These are phyloP conservation scores for Talaromyces sp. DNA, from an alignment of 2,329 filamentous ascomycete species.

Conservation along the genomic window DNA sequence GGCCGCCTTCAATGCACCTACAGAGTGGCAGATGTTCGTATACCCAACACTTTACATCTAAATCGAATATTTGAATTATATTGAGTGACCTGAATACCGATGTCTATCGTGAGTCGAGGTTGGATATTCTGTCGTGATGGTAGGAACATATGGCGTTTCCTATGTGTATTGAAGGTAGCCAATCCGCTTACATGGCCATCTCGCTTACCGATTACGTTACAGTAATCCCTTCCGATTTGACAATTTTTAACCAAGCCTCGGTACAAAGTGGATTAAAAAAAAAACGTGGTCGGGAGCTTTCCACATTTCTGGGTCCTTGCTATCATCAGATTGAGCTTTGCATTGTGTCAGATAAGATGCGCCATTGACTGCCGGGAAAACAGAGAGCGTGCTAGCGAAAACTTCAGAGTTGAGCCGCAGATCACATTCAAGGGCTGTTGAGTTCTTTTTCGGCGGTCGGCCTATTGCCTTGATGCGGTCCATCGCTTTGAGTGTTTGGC, in stretches of 20 bases:
- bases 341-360: constrained; percentile 45
- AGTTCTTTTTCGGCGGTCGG: constrained; percentile 41
- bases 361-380: constrained; percentile 36
- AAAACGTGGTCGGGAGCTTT: constrained; percentile 51
- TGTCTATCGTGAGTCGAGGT: too few species aligned
- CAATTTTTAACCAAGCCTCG: constrained; percentile 37
- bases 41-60: too few species aligned
- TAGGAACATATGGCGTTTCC: too few species aligned
- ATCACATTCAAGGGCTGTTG: constrained; percentile 41
- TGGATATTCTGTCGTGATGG: too few species aligned
- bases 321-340: constrained; percentile 50
- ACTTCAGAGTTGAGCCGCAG: constrained; percentile 29
- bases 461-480: constrained; percentile 40
- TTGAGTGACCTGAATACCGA: too few species aligned
- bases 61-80: too few species aligned
- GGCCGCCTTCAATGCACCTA: too few species aligned
- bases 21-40: too few species aligned
- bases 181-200: too few species aligned
- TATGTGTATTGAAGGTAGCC: too few species aligned
- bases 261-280: constrained; percentile 49
- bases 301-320: constrained; percentile 52
- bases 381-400: constrained; percentile 38
- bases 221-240: constrained; percentile 32
- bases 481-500: constrained; percentile 38
- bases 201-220: constrained; percentile 20